Base-by-base conservation (phyloP, 257 asterid genomes). In the Nicotiana obtusifolia region DNA sequence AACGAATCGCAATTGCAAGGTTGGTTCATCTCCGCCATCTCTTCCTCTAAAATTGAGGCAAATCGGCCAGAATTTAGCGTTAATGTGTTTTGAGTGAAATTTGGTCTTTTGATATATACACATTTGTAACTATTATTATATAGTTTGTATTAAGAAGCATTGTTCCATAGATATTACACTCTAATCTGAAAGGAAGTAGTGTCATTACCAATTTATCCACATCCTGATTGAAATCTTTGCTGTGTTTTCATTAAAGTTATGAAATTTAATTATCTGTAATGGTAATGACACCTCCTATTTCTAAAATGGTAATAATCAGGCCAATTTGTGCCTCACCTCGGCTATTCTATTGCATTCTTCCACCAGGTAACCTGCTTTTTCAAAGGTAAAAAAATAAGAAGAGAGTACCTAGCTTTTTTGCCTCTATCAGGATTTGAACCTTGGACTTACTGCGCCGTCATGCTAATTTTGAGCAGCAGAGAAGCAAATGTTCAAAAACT, bases 391-490 rank as follows among this genome's bases (percentile, higher is more conserved):
- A 5, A 14, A 54, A 16, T 54, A 54, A 54, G 60, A 16, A 54
- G 60, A 54, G 20, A 54, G 20, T 54, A 54, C 60, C 20, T 54
- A 16, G 60, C 22, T 54, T 54, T 54, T 16, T 54, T 54, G 60
- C 60, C 60, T 54, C 20, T 54, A 16, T 54, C 60, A 54, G 20
- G 60, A 54, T 54, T 15, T 54, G 60, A 54, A 67, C 76, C 47
- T 31, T 67, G 76, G 41, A 7, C 35, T 85, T 59, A 82, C 78
- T 57, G 64, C 53, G 80, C 20, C 7, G 60, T 16, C 60, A 16
- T 15, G 20, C 20, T 54, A 54, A 54, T 6, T 54, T 3, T 54
- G 60, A 54, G 60, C 20, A 16, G 22, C 5, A 54, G 20, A 19
- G 2, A 54, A 54, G 20, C 8, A 54, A 16, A 16, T 0, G 2